Conservation (phyloP, 2,329 filamentous ascomycete genomes). For the Neopestalotiopsis sp. region DNA sequence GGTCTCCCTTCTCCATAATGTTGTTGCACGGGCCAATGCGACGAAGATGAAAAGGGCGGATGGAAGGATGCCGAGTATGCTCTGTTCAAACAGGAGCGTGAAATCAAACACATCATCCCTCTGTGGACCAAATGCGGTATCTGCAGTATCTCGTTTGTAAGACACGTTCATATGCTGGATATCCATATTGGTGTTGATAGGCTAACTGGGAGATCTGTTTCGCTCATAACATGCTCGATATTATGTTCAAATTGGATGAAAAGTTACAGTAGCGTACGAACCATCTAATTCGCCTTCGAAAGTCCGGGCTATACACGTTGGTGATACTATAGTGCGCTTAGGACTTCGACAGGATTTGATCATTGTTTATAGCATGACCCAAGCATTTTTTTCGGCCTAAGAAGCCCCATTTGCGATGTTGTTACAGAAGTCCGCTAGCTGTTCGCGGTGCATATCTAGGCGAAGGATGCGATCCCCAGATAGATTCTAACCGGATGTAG, state of each 20-base stretch:
- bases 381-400: background rate
- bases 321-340: too few species aligned
- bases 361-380: background rate
- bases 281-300: background rate
- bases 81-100: conserved; percentile 11
- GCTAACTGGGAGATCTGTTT: background rate
- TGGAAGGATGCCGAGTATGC: conserved; percentile 11
- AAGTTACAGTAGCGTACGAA: too few species aligned
- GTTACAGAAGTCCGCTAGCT: too few species aligned
- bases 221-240: background rate
- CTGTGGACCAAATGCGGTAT: conserved; percentile 6
- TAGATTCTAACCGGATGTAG: background rate
- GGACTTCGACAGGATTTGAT: too few species aligned
- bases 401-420: too few species aligned
- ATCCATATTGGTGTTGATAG: conserved; percentile 4
- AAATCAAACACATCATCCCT: conserved; percentile 10
- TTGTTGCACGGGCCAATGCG: background rate
- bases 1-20: background rate
- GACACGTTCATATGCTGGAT: conserved; percentile 3
- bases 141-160: conserved; percentile 9
- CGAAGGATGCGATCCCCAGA: background rate
- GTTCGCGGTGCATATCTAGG: background rate
- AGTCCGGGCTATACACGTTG: too few species aligned
- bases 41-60: conserved; percentile 3
- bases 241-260: too few species aligned